A percentile compares a stretch with the other conserved stretches of the same genome.
These are phyloP conservation scores for Penicillium rolfsii DNA, from an alignment of 2,329 filamentous ascomycete species.

Conservation along the genomic window DNA sequence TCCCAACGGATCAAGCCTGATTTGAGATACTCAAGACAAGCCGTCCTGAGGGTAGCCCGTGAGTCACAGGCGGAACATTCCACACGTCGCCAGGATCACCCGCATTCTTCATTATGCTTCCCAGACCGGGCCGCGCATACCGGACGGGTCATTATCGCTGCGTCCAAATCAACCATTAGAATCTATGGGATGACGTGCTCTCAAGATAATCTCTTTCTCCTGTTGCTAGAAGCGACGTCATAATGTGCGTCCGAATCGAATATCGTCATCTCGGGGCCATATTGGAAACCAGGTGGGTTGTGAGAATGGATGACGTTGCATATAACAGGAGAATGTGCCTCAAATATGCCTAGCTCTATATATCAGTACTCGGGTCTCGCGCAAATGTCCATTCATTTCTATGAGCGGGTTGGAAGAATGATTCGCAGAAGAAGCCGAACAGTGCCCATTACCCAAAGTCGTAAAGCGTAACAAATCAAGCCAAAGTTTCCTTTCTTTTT, in stretches of 20 bases:
- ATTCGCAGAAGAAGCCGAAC: background rate
- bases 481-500: conserved; percentile 2
- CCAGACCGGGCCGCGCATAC: conserved; percentile 21
- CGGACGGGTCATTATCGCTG: background rate
- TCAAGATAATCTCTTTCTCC: background rate
- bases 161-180: background rate
- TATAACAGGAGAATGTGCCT: background rate
- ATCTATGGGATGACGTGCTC: background rate
- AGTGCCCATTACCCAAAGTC: background rate
- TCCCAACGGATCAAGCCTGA: background rate
- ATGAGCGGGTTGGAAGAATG: conserved; percentile 10
- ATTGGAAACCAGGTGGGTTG: too few species aligned
- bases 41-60: background rate
- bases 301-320: too few species aligned
- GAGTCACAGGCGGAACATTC: conserved; percentile 15
- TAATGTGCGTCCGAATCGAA: too few species aligned
- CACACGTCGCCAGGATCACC: background rate
- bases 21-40: background rate
- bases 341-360: background rate
- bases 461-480: conserved; percentile 1
- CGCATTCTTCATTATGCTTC: conserved; percentile 24
- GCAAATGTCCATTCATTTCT: conserved; percentile 22
- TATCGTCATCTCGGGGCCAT: too few species aligned
- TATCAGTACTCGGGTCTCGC: background rate
- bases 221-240: background rate